Evolutionary conservation across 495 filamentous ascomycete genomes (phyloP).

Genomic region (Rhypophila decipiens): DNA sequence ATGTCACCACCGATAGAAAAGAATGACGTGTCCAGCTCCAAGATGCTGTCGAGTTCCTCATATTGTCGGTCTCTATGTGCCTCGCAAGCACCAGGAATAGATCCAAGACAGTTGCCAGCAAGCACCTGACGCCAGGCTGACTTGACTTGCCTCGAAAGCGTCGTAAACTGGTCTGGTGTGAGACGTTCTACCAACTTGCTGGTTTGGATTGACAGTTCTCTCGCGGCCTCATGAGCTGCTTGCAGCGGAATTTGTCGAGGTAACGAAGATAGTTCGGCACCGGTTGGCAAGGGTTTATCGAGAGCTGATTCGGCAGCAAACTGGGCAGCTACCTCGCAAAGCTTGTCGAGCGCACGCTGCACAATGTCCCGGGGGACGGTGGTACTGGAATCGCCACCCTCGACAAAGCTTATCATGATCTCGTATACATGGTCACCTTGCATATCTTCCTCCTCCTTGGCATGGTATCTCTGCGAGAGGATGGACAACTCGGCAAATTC

Average conservation of each 20-base stretch:
- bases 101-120: not conserved
- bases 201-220: too few species aligned
- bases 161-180: not conserved
- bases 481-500: constrained; percentile 17
- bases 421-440: constrained; percentile 15
- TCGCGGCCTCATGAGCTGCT: too few species aligned
- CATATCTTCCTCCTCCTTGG: not conserved
- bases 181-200: too few species aligned
- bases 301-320: constrained; percentile 12
- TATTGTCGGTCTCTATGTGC: too few species aligned
- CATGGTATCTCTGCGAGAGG: constrained; percentile 7
- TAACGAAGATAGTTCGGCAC: not conserved
- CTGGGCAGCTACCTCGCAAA: constrained; percentile 9
- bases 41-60: not conserved
- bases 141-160: constrained; percentile 4
- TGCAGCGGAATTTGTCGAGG: constrained; percentile 3
- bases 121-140: constrained; percentile 12
- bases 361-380: constrained; percentile 12
- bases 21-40: constrained; percentile 10
- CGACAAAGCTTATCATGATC: constrained; percentile 13
- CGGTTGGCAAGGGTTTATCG: constrained; percentile 3
- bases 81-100: too few species aligned
- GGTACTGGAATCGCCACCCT: too few species aligned
- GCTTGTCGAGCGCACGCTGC: constrained; percentile 13
- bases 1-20: constrained; percentile 17